A percentile compares a stretch with the other conserved stretches of the same genome.
Evolutionary conservation across 2,329 filamentous ascomycete species (phyloP).

Genomic region (Fusarium aywerte): DNA sequence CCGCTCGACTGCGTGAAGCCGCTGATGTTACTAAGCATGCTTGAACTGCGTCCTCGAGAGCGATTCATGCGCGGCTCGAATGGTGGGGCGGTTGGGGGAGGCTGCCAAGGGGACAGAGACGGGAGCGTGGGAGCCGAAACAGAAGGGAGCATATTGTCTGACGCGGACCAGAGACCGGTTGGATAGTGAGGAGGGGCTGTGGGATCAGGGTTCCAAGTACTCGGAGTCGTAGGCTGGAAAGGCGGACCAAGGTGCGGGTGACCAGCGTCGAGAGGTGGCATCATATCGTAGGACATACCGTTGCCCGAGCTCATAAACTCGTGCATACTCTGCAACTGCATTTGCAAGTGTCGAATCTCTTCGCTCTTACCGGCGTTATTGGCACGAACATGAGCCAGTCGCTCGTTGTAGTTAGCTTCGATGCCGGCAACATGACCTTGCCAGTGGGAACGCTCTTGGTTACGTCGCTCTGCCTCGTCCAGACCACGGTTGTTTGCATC

Average conservation of each 20-base stretch:
- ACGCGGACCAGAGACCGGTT: conserved; percentile 52
- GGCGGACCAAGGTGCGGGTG: conserved; percentile 44
- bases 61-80: conserved; percentile 53
- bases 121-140: conserved; percentile 47
- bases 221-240: conserved; percentile 40
- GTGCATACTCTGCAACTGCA: conserved; percentile 50
- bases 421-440: conserved; percentile 59
- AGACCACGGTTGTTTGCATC: conserved; percentile 74
- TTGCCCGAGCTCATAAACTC: conserved; percentile 49
- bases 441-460: conserved; percentile 61
- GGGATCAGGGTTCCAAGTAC: conserved; percentile 52
- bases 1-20: conserved; percentile 72
- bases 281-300: conserved; percentile 49
- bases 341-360: conserved; percentile 48
- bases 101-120: conserved; percentile 51
- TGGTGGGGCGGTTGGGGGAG: conserved; percentile 53
- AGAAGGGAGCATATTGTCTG: conserved; percentile 50
- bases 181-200: conserved; percentile 51
- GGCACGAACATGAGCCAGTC: conserved; percentile 54
- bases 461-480: conserved; percentile 70
- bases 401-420: conserved; percentile 59
- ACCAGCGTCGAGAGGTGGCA: conserved; percentile 33
- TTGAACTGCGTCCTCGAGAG: conserved; percentile 69
- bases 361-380: conserved; percentile 48
- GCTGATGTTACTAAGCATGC: conserved; percentile 74